Evolutionary conservation across 2,329 filamentous ascomycete species (phyloP), one percentile per base, ranked within the genome.

Genomic region (Akanthomyces lecanii): DNA sequence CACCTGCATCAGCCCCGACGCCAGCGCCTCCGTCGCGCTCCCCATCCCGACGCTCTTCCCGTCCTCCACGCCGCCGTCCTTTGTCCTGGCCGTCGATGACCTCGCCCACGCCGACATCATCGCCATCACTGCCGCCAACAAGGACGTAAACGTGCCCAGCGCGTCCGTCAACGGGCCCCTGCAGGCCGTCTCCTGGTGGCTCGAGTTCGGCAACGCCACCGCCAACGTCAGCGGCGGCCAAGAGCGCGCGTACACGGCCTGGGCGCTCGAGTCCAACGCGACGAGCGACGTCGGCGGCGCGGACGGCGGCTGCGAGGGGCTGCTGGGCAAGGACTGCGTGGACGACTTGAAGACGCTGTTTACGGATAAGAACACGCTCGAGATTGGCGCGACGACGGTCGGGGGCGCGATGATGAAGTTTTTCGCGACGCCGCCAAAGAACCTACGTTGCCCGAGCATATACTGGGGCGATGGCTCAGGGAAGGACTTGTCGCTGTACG

Each of bases 181-280:
- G 21, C 61, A 63, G 44, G 61, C 51, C 61, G 53, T 63, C 11
- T 45, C 52, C 33, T 63, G 42, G 42, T 63, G 61, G 61, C 47
- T 63, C 25, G n/a, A 38, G 3, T 63, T 56, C 16, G 14, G 38
- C 52, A 58, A 58, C 30, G 53, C n/a, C 42, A 58, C 52, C 23
- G 52, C 53, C 52, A 63, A 63, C 52, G n/a, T 42, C 38, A 53
- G 25, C 14, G 14, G 25, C 21, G 10, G 23, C 1, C 61, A 63
- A 45, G 53, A 63, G 51, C 51, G 61, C 50, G 51, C 36, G 42
- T 63, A 63, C 61, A 45, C 51, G 33, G 28, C 44, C 12, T 57
- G 51, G 51, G 61, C 61, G 40, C 53, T 63, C 10, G 61, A 63
- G 44, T 56, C 61, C 42, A 57, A 33, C 61, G 21, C 51, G n/a